phyloP scores from a whole-genome alignment of 2,329 filamentous ascomycete genomes.

The Zymoseptoria crescenta region DNA sequence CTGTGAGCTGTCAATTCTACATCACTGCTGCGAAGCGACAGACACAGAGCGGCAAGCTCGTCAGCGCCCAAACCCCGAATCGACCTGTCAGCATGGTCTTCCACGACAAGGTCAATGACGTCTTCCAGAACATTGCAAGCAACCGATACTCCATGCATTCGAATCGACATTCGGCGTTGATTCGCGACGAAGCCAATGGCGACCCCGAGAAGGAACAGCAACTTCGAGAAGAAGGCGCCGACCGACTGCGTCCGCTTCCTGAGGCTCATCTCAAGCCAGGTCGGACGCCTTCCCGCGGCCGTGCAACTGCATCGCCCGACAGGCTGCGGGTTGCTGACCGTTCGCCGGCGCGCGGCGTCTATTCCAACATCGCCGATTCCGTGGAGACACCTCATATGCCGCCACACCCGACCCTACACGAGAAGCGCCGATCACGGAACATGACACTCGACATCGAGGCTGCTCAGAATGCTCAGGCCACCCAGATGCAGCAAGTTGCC shows the following conservation, averaged over 20 bases:
- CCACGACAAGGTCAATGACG: conserved; percentile 80
- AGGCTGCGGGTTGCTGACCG: conserved; percentile 38
- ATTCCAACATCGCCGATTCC: conserved; percentile 3
- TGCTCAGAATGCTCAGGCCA: conserved; percentile 32
- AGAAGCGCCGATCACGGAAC: conserved; percentile 37
- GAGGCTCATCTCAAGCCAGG: conserved; percentile 39
- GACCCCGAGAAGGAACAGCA: conserved; percentile 72
- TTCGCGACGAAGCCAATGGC: conserved; percentile 71
- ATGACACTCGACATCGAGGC: conserved; percentile 38
- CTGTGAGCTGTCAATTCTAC: conserved; percentile 89
- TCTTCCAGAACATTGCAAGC: conserved; percentile 76
- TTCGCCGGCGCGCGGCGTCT: conserved; percentile 1
- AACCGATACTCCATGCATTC: conserved; percentile 48
- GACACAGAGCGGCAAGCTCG: conserved; percentile 39
- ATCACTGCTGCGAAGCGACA: conserved; percentile 68
- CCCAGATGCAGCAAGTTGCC: conserved; percentile 11
- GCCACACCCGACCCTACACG: conserved; percentile 29
- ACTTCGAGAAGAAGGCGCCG: conserved; percentile 73
- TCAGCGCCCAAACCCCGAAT: conserved; percentile 45
- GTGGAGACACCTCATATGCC: conserved; percentile 25
- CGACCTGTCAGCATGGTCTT: conserved; percentile 65
- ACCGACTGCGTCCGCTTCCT: conserved; percentile 74
- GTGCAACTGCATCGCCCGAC: conserved; percentile 32
- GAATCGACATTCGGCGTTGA: conserved; percentile 69
- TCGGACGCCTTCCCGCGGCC: conserved; percentile 17